Evolutionary conservation across 2,329 filamentous ascomycete genomes (phyloP), one percentile per base, ranked within the genome.

Genomic region (Diaporthe sp.): DNA sequence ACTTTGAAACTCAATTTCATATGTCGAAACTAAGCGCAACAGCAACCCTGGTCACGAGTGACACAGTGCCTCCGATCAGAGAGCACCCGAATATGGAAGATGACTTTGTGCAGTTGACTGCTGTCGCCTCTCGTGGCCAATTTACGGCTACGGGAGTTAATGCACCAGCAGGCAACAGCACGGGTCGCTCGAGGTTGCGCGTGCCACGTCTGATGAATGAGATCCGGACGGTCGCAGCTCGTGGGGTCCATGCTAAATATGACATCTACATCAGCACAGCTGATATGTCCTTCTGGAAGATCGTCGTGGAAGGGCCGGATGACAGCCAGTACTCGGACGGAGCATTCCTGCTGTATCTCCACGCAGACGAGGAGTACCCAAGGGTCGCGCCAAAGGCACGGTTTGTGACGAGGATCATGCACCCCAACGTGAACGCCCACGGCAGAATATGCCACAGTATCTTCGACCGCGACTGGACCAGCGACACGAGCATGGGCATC

Each of bases 351-450:
- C 89, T 94, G 73, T 93, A 95, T 84, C 88, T 95, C 42, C 95
- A 95, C 82, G 87, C 95, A 53, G 93, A 93, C 34, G 93, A 95
- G 80, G 93, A 94, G 83, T 95, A 95, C 81, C 93, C 93, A 28
- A 94, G 94, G 92, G 94, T 91, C 58, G 93, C 93, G 71, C 93
- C 93, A 10, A 94, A 94, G 84, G 94, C 94, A 80, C 91, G 93
- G 74, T 95, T 95, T 83, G 85, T 95, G 74, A 95, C 93, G 76
- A 94, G 94, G 83, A 95, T 95, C 83, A 94, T 94, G 82, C 93
- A 95, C 82, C 93, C 93, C 59, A 95, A 95, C 83, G 94, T 95
- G 80, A 93, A 95, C 82, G 92, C 92, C 80, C 88, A 95, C 9
- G 93, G 93, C 74, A 89, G 93, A 76, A 94, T 95, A 81, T 95